Conservation (phyloP, 1,284 basidiomycete genomes). For the Tilletia horrida region DNA sequence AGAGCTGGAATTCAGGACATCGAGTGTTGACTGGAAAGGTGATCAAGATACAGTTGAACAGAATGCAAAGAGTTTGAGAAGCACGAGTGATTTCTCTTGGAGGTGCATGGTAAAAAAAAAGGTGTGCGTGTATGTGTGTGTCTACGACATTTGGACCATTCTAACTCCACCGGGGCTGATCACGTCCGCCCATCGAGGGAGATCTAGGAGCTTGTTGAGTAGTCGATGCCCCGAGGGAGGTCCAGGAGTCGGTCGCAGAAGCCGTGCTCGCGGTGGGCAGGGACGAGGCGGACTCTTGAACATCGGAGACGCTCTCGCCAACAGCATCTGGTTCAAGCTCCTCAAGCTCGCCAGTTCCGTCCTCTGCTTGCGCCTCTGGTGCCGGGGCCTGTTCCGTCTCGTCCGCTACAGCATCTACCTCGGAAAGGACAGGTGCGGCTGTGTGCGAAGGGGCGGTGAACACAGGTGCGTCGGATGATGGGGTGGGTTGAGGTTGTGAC, state of each 20-base stretch:
- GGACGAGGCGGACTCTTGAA: neutral
- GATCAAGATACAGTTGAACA: neutral
- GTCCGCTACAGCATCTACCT: neutral
- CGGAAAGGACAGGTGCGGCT: neutral
- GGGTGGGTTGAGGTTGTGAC: neutral
- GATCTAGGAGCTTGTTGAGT: neutral
- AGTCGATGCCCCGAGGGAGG: neutral
- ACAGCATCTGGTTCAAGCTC: slow-evolving; percentile 15
- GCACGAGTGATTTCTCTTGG: no score
- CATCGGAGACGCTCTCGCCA: slow-evolving; percentile 9
- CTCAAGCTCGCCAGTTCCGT: neutral
- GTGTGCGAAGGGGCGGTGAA: neutral
- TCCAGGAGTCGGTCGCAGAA: neutral
- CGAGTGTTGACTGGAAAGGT: neutral
- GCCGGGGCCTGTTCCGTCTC: neutral
- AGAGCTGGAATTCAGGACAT: neutral
- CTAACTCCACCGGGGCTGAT: slow-evolving; percentile 8
- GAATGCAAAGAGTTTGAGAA: neutral
- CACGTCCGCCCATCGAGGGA: neutral
- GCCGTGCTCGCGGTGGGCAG: neutral
- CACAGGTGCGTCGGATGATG: neutral
- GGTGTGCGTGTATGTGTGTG: no score
- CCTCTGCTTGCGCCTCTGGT: neutral
- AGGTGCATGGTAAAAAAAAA: neutral
- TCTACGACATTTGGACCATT: neutral